Conservation (phyloP, 441 rosid species). For the Populus tomentosa region DNA sequence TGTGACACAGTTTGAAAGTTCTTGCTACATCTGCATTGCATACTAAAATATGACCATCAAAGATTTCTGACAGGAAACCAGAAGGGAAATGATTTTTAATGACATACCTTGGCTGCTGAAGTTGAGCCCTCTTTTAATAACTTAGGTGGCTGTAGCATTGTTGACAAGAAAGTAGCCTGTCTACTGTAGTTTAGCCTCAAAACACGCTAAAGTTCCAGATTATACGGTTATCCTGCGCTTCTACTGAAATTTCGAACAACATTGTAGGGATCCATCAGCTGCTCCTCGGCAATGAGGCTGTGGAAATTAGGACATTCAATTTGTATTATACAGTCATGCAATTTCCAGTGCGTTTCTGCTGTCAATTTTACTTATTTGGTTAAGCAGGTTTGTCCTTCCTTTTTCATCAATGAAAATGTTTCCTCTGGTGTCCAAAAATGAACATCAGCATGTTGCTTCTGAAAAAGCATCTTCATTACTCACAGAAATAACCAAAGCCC, state of each 20-base stretch:
- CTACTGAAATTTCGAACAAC: not conserved
- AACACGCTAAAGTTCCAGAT: not conserved
- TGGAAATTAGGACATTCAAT: not conserved
- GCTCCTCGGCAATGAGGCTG: not conserved
- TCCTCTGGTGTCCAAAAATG: not conserved
- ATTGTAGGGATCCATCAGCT: not conserved
- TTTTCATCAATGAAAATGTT: not conserved
- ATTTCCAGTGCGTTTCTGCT: not conserved
- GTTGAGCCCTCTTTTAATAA: not conserved
- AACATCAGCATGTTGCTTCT: not conserved
- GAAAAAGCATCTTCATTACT: not conserved
- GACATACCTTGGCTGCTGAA: not conserved
- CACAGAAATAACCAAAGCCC: not conserved
- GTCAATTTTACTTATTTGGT: not conserved
- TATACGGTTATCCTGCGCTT: not conserved
- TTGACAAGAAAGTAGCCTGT: not conserved
- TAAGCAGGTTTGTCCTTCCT: not conserved
- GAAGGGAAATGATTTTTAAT: not conserved
- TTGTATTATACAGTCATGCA: not conserved
- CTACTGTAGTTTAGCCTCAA: not conserved
- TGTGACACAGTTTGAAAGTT: not conserved
- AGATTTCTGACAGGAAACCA: not conserved
- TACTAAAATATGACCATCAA: not conserved
- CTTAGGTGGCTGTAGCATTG: not conserved
- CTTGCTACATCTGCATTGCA: not conserved